phyloP scores from a whole-genome alignment of 352 stramenopile species.

The Ophiocytium majus region DNA sequence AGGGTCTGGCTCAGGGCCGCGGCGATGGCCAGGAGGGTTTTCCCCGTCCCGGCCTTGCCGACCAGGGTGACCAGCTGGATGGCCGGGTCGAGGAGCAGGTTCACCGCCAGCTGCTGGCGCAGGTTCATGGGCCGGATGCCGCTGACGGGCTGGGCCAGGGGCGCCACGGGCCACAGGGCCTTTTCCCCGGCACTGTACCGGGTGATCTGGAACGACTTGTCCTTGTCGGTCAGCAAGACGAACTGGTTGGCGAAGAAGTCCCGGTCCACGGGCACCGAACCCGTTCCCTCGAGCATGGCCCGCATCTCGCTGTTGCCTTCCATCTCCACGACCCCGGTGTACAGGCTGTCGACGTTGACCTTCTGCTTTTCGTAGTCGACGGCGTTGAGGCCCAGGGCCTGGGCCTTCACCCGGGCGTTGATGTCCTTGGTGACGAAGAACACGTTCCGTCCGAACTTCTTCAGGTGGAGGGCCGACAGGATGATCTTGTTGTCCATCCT shows the following conservation, averaged over 20 bases:
- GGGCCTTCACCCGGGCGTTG: neutral
- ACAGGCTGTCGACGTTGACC: neutral
- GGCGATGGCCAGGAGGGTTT: slow-evolving; percentile 9
- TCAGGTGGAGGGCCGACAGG: neutral
- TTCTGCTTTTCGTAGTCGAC: neutral
- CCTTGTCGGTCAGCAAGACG: neutral
- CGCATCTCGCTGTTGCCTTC: neutral
- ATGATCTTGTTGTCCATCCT: neutral
- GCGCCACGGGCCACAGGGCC: neutral
- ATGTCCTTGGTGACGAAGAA: neutral
- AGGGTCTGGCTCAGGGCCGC: neutral
- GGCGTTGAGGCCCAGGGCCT: neutral
- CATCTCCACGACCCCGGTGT: neutral
- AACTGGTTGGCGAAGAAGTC: neutral
- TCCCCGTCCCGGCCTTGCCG: slow-evolving; percentile 4
- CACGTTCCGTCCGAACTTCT: no score
- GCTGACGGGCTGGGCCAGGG: neutral
- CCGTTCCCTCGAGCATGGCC: no score
- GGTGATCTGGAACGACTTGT: neutral
- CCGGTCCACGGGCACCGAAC: no score
- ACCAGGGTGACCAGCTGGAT: neutral
- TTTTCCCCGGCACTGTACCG: no score
- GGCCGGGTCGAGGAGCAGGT: neutral
- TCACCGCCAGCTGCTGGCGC: neutral
- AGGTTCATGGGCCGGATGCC: neutral